phyloP scores from a whole-genome alignment of 805 yeast species.

The Ogataea pignaliae region DNA sequence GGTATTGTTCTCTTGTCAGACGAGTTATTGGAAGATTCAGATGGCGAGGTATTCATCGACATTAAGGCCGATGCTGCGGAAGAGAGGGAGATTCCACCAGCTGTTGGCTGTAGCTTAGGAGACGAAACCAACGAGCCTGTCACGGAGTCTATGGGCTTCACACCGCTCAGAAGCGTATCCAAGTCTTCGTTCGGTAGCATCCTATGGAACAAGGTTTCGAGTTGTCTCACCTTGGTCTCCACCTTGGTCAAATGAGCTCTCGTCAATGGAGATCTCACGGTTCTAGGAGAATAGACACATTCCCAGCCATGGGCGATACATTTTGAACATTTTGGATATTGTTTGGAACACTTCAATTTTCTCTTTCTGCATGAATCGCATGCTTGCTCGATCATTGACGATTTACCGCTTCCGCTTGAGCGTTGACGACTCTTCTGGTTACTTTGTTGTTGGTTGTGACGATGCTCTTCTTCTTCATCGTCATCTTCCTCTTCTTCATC shows the following conservation, averaged over 20 bases:
- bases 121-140: constrained; percentile 11
- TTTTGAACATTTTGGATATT: constrained; percentile 69
- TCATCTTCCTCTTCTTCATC: constrained; percentile 1
- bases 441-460: background rate
- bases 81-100: background rate
- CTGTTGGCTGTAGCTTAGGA: constrained; percentile 10
- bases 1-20: constrained; percentile 1
- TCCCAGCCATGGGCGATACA: constrained; percentile 69
- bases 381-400: constrained; percentile 44
- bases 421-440: background rate
- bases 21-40: background rate
- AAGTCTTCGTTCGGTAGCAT: constrained; percentile 42
- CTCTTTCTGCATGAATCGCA: constrained; percentile 84
- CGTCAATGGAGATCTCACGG: constrained; percentile 76
- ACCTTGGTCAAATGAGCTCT: constrained; percentile 76
- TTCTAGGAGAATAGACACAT: constrained; percentile 74
- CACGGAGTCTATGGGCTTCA: constrained; percentile 10
- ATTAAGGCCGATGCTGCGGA: constrained; percentile 2
- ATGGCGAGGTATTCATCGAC: constrained; percentile 9
- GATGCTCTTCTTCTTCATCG: background rate
- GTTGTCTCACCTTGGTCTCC: constrained; percentile 48
- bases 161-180: constrained; percentile 30
- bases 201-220: constrained; percentile 41
- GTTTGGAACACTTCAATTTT: constrained; percentile 77
- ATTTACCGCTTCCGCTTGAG: background rate